These are phyloP conservation scores for Astragalus membranaceus DNA, from an alignment of 306 rosid genomes.

Conservation along the genomic window DNA sequence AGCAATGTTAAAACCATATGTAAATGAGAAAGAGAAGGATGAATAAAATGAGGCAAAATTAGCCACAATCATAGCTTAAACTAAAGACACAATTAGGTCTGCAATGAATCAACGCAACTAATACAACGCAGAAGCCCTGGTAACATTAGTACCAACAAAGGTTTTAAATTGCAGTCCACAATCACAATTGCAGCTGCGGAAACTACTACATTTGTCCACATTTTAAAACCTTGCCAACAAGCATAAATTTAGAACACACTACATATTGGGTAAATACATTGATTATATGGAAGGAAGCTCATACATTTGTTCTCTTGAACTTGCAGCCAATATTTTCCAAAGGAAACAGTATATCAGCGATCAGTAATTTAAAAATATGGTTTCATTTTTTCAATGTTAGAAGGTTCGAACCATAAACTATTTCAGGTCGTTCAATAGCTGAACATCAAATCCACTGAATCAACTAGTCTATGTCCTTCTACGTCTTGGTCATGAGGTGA, in stretches of 20 bases:
- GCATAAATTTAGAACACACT: not conserved
- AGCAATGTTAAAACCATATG: not conserved
- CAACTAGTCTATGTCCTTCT: slow-evolving; percentile 15
- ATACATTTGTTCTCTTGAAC: not conserved
- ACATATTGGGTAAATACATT: not conserved
- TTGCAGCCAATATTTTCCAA: not conserved
- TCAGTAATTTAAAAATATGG: no score
- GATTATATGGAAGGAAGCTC: not conserved
- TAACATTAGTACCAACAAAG: no score
- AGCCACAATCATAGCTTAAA: no score
- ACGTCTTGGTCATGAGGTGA: slow-evolving; percentile 52
- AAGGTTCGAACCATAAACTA: slow-evolving; percentile 6
- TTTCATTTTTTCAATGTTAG: not conserved
- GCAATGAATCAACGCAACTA: no score
- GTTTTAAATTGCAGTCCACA: not conserved
- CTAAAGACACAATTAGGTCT: no score
- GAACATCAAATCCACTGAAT: not conserved
- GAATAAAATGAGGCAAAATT: no score
- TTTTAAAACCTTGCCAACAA: not conserved
- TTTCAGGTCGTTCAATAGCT: slow-evolving; percentile 12
- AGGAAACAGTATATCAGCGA: not conserved
- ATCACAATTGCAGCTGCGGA: not conserved
- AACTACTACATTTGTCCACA: not conserved
- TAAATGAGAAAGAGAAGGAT: not conserved
- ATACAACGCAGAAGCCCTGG: no score